A percentile compares a stretch with the other conserved stretches of the same genome.
Conservation (phyloP, 2,329 filamentous ascomycete species). For the Colletotrichum orchidophilum region DNA sequence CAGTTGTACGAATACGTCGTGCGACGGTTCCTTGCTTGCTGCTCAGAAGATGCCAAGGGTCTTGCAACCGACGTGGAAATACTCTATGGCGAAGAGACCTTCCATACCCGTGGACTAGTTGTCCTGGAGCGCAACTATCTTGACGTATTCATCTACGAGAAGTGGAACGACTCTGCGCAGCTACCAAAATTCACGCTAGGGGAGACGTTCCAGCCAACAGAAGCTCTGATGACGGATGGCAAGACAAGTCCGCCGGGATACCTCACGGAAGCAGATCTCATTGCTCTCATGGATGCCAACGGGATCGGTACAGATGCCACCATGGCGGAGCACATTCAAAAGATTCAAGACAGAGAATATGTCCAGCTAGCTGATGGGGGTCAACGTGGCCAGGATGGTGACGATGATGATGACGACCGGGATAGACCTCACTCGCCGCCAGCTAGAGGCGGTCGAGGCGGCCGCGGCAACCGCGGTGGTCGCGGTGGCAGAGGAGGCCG, state of each 20-base stretch:
- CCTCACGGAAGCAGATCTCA: constrained; percentile 93
- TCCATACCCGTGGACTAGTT: constrained; percentile 83
- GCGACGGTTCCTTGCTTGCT: constrained; percentile 92
- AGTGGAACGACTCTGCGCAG: constrained; percentile 88
- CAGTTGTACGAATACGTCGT: constrained; percentile 93
- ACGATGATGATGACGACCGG: constrained; percentile 51
- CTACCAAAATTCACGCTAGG: constrained; percentile 82
- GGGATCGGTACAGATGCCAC: constrained; percentile 98
- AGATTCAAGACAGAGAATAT: constrained; percentile 91
- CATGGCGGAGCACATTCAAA: constrained; percentile 98
- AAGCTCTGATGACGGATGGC: constrained; percentile 91
- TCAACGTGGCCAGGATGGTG: constrained; percentile 46
- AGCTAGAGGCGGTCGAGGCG: constrained; percentile 52
- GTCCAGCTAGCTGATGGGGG: constrained; percentile 70
- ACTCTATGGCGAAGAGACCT: constrained; percentile 82
- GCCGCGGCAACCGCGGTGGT: constrained; percentile 53
- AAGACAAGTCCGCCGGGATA: constrained; percentile 87
- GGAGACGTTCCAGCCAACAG: constrained; percentile 86
- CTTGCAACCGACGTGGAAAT: constrained; percentile 87
- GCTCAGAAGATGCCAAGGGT: constrained; percentile 91
- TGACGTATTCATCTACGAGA: constrained; percentile 95
- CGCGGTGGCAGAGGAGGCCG: constrained; percentile 54
- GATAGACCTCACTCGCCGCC: constrained; percentile 48
- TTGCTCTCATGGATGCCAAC: constrained; percentile 97
- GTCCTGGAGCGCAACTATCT: constrained; percentile 93